Percentiles rank a stretch among this genome's conserved stretches.
These are phyloP conservation scores for Irpex sp. DNA, from an alignment of 1,284 basidiomycete species.

Conservation along the genomic window DNA sequence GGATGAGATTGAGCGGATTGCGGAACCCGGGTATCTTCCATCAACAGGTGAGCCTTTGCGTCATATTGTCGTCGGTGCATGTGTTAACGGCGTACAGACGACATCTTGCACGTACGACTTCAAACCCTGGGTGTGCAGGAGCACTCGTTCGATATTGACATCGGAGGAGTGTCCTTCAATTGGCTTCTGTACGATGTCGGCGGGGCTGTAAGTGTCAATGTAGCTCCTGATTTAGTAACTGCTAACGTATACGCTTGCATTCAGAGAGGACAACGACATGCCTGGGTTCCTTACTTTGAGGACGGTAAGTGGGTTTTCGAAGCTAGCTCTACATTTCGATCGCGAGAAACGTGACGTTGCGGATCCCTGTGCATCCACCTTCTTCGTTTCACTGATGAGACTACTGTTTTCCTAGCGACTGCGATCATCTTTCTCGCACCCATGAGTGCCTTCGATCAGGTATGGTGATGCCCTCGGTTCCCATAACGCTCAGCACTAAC, in stretches of 20 bases:
- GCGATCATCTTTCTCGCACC: constrained; percentile 77
- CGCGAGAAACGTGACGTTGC: no score
- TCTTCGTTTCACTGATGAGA: neutral
- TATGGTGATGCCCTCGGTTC: constrained; percentile 23
- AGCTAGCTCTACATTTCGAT: no score
- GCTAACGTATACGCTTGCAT: constrained; percentile 7
- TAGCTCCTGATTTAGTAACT: neutral
- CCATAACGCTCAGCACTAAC: neutral
- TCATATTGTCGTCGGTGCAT: neutral
- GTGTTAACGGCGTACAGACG: constrained; percentile 39
- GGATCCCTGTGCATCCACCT: no score
- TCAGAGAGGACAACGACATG: constrained; percentile 64
- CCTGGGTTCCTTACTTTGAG: constrained; percentile 81
- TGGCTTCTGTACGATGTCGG: constrained; percentile 81
- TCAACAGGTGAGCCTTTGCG: constrained; percentile 49
- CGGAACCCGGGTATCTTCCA: constrained; percentile 65
- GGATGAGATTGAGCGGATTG: constrained; percentile 58
- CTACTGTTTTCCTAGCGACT: constrained; percentile 40
- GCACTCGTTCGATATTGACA: constrained; percentile 64
- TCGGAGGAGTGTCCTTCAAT: constrained; percentile 57
- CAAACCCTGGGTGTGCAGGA: constrained; percentile 78
- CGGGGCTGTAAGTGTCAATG: constrained; percentile 60
- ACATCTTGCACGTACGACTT: constrained; percentile 72
- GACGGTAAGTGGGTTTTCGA: constrained; percentile 50
- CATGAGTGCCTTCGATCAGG: constrained; percentile 82